Base-by-base conservation (phyloP, 805 yeast species). In the Lipomyces sp. region DNA sequence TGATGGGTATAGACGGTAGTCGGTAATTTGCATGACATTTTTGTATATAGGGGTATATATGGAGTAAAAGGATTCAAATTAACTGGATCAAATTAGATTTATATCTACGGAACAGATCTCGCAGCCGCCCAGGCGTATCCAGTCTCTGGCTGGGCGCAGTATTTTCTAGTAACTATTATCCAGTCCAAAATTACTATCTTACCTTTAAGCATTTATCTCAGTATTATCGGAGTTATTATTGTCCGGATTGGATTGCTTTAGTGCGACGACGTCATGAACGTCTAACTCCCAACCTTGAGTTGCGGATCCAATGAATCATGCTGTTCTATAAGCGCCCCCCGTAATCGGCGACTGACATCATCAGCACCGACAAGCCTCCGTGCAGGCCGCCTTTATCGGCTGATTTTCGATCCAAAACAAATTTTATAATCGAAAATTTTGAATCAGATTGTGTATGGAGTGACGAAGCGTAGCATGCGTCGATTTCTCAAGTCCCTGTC, bases 1-100 rank as follows among this genome's bases (percentile, higher is more conserved):
- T 64, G 65, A 62, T 7, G 66, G 66, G 1, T 67, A 42, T 54
- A 33, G 67, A n/a, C 57, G 32, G 33, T 42, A 42, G 48, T 15
- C 34, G 10, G 10, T 29, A 51, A 24, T 13, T 29, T 51, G 54
- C 29, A n/a, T n/a, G 48, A 15, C 15, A 42, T 42, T 42, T n/a
- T 18, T 42, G 48, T 42, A 42, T n/a, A 15, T 15, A 15, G n/a
- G 48, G 48, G 48, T 5, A 42, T 6, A 24, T 18, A 15, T 42
- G 48, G 48, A n/a, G 5, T n/a, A 15, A n/a, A 42, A 42, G 8
- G 48, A 15, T 5, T 15, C 18, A 13, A 6, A 5, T 42, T 42
- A 24, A 24, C 24, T 1, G 24, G 24, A 24, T 24, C 24, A 24
- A 24, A 24, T 24, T 24, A 24, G 2, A 5, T 42, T 15, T 15